Evolutionary conservation across 306 rosid genomes (phyloP).

Genomic region (Prinsepia uniflora): DNA sequence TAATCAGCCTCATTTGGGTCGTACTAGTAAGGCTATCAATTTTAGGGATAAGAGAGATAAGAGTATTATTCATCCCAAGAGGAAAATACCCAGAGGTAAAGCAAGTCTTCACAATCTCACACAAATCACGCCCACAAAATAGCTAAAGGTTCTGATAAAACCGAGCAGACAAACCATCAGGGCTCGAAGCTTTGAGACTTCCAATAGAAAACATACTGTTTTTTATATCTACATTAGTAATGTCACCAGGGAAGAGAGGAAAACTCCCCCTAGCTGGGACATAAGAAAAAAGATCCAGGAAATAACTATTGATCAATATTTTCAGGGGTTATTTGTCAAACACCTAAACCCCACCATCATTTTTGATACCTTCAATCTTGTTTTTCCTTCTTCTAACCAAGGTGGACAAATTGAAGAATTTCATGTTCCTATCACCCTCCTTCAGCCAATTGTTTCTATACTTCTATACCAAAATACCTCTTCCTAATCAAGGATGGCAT

Average conservation of each 20-base stretch:
- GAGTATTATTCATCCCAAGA: no score
- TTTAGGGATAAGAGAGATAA: no score
- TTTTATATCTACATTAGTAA: neutral
- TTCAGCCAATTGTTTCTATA: neutral
- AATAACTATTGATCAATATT: neutral
- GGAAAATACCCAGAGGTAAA: neutral
- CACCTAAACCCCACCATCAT: neutral
- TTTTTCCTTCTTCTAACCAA: neutral
- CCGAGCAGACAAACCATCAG: neutral
- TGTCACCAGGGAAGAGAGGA: neutral
- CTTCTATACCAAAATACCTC: neutral
- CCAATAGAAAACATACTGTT: neutral
- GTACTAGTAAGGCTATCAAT: no score
- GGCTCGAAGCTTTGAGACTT: neutral
- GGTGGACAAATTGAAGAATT: neutral
- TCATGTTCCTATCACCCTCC: neutral
- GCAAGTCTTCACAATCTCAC: rapidly evolving
- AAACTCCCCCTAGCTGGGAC: no score
- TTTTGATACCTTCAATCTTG: neutral
- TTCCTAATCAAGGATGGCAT: neutral
- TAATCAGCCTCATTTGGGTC: no score
- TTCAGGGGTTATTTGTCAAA: neutral
- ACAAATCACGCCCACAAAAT: neutral
- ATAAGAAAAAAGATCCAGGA: neutral
- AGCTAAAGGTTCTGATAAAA: neutral